Percentiles rank a stretch among this genome's conserved stretches.
These are phyloP conservation scores for Primulina tabacum DNA, from an alignment of 257 asterid genomes.

Conservation along the genomic window DNA sequence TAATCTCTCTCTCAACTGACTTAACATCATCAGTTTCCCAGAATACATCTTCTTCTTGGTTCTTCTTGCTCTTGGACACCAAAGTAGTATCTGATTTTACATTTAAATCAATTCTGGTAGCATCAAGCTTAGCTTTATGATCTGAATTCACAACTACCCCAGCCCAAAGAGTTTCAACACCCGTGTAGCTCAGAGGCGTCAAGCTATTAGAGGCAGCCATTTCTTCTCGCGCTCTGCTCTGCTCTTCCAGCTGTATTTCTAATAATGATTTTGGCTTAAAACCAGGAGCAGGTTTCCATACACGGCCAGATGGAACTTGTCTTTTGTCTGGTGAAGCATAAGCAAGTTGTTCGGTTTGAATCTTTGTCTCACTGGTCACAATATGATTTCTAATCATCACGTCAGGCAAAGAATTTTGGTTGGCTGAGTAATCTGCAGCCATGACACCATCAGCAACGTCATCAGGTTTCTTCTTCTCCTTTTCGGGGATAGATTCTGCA, in stretches of 20 bases:
- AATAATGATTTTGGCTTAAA: slow-evolving; percentile 83
- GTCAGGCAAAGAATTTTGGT: slow-evolving; percentile 27
- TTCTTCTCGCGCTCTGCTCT: slow-evolving; percentile 70
- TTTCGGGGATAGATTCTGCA: slow-evolving; percentile 37
- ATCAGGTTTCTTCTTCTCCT: slow-evolving; percentile 35
- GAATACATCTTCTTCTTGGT: slow-evolving; percentile 58
- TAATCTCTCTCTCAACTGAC: slow-evolving; percentile 45
- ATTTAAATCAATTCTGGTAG: slow-evolving; percentile 30
- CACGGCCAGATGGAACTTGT: slow-evolving; percentile 52
- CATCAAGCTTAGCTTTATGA: slow-evolving; percentile 45
- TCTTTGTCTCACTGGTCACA: slow-evolving; percentile 31
- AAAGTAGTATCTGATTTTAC: slow-evolving; percentile 40
- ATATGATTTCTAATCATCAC: slow-evolving; percentile 25
- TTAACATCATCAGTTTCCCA: slow-evolving; percentile 45
- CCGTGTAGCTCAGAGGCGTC: slow-evolving; percentile 48
- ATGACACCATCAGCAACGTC: slow-evolving; percentile 26
- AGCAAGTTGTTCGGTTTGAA: slow-evolving; percentile 35
- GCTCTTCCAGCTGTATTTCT: slow-evolving; percentile 96
- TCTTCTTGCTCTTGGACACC: slow-evolving; percentile 48
- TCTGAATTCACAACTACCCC: slow-evolving; percentile 56
- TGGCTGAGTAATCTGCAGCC: slow-evolving; percentile 26
- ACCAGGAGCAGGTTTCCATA: slow-evolving; percentile 99
- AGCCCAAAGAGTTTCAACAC: slow-evolving; percentile 63
- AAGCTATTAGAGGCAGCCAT: slow-evolving; percentile 50
- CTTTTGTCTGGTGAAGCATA: slow-evolving; percentile 29